phyloP scores from a whole-genome alignment of 83 land plant genomes.

The Picea abies region DNA sequence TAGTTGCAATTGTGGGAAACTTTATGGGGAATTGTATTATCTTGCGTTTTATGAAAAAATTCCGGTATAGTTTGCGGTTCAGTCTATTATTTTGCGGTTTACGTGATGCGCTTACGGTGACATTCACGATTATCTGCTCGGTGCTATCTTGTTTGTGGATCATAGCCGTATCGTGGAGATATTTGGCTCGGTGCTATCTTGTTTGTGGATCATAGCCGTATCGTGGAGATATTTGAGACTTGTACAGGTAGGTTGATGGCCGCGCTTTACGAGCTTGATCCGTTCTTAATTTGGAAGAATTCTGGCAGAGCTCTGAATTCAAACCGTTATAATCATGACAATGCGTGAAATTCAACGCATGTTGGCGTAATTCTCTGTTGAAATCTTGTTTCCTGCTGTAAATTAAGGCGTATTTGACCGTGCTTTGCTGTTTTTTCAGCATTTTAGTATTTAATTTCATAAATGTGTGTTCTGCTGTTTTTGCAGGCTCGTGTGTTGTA shows the following conservation, averaged over 20 bases:
- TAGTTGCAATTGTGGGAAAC: background rate
- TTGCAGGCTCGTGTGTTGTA: background rate
- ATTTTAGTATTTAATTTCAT: background rate
- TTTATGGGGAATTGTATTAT: background rate
- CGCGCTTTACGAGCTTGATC: conserved; percentile 3
- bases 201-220: too few species aligned
- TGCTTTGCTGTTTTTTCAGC: background rate
- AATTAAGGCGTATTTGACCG: background rate
- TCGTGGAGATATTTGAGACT: background rate
- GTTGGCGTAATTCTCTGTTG: background rate
- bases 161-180: background rate
- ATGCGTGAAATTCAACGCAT: background rate
- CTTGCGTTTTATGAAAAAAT: background rate
- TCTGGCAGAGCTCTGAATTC: background rate
- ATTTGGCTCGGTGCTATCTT: background rate
- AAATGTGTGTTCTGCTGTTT: background rate
- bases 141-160: too few species aligned
- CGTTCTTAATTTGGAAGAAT: conserved; percentile 4
- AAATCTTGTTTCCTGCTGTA: background rate
- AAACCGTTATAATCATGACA: too few species aligned
- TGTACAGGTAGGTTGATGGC: background rate
- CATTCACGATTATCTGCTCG: background rate
- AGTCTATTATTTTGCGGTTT: conserved; percentile 1
- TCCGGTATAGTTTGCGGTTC: background rate
- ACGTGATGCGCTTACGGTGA: background rate